Evolutionary conservation across 768 basidiomycete genomes (phyloP), one percentile per base, ranked within the genome.

Genomic region (Serendipita indica): DNA sequence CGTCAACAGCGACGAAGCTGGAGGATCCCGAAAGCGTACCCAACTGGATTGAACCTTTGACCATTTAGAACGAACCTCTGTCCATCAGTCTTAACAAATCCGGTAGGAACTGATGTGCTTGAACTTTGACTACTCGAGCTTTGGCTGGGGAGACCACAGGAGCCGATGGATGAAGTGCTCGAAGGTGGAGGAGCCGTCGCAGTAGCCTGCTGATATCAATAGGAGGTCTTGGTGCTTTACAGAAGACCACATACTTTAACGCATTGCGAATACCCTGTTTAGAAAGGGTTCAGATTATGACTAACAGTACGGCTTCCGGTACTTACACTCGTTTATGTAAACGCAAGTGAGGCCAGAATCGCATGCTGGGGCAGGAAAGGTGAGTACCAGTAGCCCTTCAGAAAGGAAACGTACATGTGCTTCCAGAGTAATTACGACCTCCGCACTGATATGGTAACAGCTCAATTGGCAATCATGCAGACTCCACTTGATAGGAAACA

Each of bases 41-140:
- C 80, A 58, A 77, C 77, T 2, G 78, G 74, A 18, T 75, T 78
- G 63, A 46, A 46, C 72, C 30, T 37, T 12, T 12, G 13, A 3
- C 78, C 80, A 62, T 78, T 72, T n/a, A 82, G 67, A 4, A 68
- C 71, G 67, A 82, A 82, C n/a, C 71, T 69, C 46, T 77, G 78
- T 6, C 79, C 78, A 12, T 75, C 72, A 6, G 71, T 71, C 62
- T 46, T 46, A 10, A 46, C 45, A 25, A 46, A 46, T 16, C 45
- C 45, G 12, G 14, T 46, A 25, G 58, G 12, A 14, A 2, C 14
- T 7, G 13, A 18, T 27, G 30, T 60, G 16, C 12, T 12, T 12
- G 14, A 30, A 25, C 59, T n/a, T 33, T 46, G 22, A 20, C 12
- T 10, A 12, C 22, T 10, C 13, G 1, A n/a, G 14, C 22, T 14